These are phyloP conservation scores for Backusella circina DNA, from an alignment of 192 early-diverging fungal genomes.

Conservation along the genomic window DNA sequence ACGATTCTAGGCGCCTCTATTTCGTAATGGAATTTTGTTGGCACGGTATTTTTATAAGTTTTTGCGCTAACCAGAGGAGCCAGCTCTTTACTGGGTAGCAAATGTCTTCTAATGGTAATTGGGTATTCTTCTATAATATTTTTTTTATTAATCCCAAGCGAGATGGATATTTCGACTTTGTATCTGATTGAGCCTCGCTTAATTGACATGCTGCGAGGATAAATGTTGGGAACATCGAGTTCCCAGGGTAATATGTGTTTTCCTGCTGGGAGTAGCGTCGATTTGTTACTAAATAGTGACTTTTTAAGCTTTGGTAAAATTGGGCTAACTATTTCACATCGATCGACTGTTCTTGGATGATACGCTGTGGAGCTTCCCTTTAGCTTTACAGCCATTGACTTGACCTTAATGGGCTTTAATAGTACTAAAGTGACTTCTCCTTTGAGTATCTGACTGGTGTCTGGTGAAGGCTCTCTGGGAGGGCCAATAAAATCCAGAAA, in stretches of 20 bases:
- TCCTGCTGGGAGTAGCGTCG: conserved; percentile 5
- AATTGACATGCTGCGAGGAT: conserved; percentile 9
- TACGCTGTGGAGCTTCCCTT: conserved; percentile 13
- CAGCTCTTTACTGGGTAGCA: conserved; percentile 7
- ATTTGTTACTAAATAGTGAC: background rate
- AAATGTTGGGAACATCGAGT: conserved; percentile 24
- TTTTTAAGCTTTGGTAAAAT: conserved; percentile 25
- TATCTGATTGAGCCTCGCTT: conserved; percentile 23
- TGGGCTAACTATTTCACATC: background rate
- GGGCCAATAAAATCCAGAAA: conserved; percentile 16
- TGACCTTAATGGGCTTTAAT: conserved; percentile 17
- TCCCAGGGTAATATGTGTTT: conserved; percentile 27
- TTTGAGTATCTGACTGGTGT: conserved; percentile 3
- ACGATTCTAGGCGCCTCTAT: conserved; percentile 24
- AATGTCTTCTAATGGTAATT: conserved; percentile 15
- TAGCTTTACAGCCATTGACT: conserved; percentile 26
- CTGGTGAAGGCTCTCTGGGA: background rate
- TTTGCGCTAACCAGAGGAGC: conserved; percentile 6
- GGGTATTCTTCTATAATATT: conserved; percentile 16
- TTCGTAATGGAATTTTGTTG: conserved; percentile 32
- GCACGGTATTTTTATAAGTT: conserved; percentile 17
- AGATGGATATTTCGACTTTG: conserved; percentile 11
- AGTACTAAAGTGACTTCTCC: conserved; percentile 16
- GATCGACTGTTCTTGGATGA: background rate
- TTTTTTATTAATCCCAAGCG: conserved; percentile 16